Conservation (phyloP, 768 basidiomycete genomes). For the Phylloporus arenicola region DNA sequence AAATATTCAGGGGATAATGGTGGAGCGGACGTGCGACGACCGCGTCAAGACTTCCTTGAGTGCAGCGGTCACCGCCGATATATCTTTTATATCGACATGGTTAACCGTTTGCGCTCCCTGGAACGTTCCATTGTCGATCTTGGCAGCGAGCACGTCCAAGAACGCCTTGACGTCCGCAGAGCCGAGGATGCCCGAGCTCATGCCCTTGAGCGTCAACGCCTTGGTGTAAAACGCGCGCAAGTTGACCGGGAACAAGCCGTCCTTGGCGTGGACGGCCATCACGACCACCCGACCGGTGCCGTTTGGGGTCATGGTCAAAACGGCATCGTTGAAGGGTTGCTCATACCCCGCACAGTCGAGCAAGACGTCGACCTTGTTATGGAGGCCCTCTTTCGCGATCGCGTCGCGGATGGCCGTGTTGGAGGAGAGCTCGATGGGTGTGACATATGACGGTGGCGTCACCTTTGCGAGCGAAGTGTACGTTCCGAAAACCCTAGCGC, state of each 20-base stretch:
- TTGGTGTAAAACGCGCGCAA: constrained; percentile 32
- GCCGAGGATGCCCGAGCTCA: constrained; percentile 25
- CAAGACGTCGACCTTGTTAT: constrained; percentile 31
- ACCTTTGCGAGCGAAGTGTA: constrained; percentile 28
- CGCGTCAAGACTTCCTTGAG: constrained; percentile 23
- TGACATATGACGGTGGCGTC: constrained; percentile 23
- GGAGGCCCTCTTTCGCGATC: constrained; percentile 20
- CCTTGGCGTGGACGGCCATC: constrained; percentile 32
- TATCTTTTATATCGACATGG: constrained; percentile 18
- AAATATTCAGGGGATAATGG: constrained; percentile 20
- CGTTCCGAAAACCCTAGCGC: constrained; percentile 32
- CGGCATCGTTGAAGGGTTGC: constrained; percentile 30
- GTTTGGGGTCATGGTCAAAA: constrained; percentile 29
- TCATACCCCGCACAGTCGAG: constrained; percentile 33
- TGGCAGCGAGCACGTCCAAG: constrained; percentile 24
- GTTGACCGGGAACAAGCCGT: constrained; percentile 27
- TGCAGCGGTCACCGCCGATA: constrained; percentile 15
- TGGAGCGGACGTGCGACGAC: constrained; percentile 26
- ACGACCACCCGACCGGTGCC: constrained; percentile 32
- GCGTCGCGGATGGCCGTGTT: constrained; percentile 28
- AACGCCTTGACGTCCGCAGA: constrained; percentile 23
- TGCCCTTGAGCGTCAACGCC: constrained; percentile 28
- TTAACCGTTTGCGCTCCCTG: constrained; percentile 25
- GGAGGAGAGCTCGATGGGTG: constrained; percentile 30
- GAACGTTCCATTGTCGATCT: constrained; percentile 27